Base-by-base conservation (phyloP, 164 flowering plant genomes). In the Pachysandra terminalis region DNA sequence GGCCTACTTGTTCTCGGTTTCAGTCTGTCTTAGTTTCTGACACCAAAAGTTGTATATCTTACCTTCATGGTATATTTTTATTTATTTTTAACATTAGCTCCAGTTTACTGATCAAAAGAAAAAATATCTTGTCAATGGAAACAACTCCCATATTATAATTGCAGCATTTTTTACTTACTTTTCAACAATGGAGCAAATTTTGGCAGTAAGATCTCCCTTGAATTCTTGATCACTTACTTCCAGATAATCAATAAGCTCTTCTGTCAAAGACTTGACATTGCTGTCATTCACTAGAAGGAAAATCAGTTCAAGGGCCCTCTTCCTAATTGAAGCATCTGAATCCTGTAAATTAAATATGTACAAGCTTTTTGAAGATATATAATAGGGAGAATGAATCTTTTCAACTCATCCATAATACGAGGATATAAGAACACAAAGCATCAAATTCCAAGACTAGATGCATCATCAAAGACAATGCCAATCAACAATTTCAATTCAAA, bases 241-340 rank as follows among this genome's bases (percentile, higher is more conserved):
- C 73, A 96, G 83, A 80, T 91, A 88, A 6, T 96, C 99, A 75
- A 91, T 85, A 27, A 96, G 87, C 73, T 96, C 99, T 81, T 93
- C 91, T 24, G 96, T 84, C 79, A 93, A 72, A 74, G 88, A 76
- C 78, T 87, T 85, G 61, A 87, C 97, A 83, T 93, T 96, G 79
- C 68, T 91, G 70, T 91, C 98, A 81, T 96, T 96, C 69, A 93
- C 90, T 37, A 96, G 80, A 72, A 91, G 86, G 82, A 88, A 96
- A 49, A 91, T 81, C 68, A 93, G 98, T 73, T 93, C 99, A 77
- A 96, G 95, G 23, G 98, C 97, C 74, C 97, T 87, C 80, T 90
- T 93, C 75, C 97, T 87, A 67, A 96, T 93, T 54, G 99, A 96
- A 79, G 98, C 96, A 84, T 96, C 99, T 63, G 90, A 81, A 84